Conservation (phyloP, 1,284 basidiomycete species). For the Pterulicium gracile region DNA sequence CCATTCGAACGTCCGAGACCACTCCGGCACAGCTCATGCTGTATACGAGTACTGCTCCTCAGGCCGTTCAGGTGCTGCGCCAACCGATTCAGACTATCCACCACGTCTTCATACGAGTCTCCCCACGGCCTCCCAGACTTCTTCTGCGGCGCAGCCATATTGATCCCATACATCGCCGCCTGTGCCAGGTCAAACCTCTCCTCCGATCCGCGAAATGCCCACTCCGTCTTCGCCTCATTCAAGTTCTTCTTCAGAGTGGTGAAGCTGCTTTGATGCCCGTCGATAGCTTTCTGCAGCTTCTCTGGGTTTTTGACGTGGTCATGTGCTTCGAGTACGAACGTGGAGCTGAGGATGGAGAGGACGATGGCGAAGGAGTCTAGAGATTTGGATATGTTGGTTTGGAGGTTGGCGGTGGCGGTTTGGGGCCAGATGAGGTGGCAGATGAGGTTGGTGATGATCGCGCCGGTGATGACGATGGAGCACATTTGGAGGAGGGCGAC, state of each 20-base stretch:
- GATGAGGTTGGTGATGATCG: slow-evolving; percentile 69
- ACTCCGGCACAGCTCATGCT: slow-evolving; percentile 69
- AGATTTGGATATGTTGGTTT: slow-evolving; percentile 76
- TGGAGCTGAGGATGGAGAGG: slow-evolving; percentile 67
- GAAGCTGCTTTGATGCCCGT: slow-evolving; percentile 79
- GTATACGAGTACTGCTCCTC: slow-evolving; percentile 71
- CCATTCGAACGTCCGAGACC: slow-evolving; percentile 39
- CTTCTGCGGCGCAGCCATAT: slow-evolving; percentile 1
- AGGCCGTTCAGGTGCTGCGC: slow-evolving; percentile 88
- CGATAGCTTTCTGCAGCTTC: slow-evolving; percentile 64
- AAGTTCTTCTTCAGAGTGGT: slow-evolving; percentile 78
- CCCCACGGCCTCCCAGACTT: slow-evolving; percentile 25
- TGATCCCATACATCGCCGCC: slow-evolving; percentile 7
- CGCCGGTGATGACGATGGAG: slow-evolving; percentile 72
- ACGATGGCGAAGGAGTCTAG: slow-evolving; percentile 83
- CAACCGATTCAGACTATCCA: slow-evolving; percentile 74
- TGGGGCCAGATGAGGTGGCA: slow-evolving; percentile 80
- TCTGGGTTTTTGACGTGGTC: slow-evolving; percentile 40
- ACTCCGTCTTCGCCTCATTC: slow-evolving; percentile 77
- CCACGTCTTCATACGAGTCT: slow-evolving; percentile 74
- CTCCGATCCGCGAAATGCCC: slow-evolving; percentile 32
- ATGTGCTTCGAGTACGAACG: slow-evolving; percentile 77
- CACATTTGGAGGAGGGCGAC: slow-evolving; percentile 65
- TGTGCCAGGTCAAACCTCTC: slow-evolving; percentile 9
- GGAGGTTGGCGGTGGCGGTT: slow-evolving; percentile 76